Percentiles rank a stretch among this genome's conserved stretches.
Conservation (phyloP, 805 yeast species). For the Lipomyces yamanashiensis region DNA sequence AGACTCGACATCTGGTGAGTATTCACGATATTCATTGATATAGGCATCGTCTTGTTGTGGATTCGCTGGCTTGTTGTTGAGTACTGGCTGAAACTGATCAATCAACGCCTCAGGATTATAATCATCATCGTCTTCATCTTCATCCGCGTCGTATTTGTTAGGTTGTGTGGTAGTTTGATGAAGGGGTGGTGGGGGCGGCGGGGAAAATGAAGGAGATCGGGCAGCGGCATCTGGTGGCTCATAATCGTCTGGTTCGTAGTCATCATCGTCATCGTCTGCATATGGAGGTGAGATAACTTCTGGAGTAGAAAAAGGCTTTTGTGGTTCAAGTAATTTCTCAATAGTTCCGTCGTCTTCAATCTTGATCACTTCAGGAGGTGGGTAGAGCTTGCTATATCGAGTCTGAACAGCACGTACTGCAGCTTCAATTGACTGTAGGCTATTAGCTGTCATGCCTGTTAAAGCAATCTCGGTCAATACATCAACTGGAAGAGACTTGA, state of each 20-base stretch:
- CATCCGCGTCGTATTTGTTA: constrained; percentile 7
- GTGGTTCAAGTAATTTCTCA: neutral
- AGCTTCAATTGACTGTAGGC: constrained; percentile 57
- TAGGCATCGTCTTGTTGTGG: constrained; percentile 6
- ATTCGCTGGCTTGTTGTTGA: neutral
- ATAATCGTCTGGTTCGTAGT: constrained; percentile 39
- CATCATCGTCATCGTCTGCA: constrained; percentile 44
- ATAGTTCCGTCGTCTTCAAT: constrained; percentile 18
- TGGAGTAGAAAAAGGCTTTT: neutral
- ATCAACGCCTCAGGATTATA: constrained; percentile 20
- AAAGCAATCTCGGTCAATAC: constrained; percentile 67
- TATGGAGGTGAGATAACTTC: constrained; percentile 11
- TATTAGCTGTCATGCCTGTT: constrained; percentile 64
- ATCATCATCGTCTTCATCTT: constrained; percentile 18
- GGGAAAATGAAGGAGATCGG: constrained; percentile 42
- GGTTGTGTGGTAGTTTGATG: constrained; percentile 17
- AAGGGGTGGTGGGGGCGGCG: constrained; percentile 52
- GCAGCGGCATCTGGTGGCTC: constrained; percentile 37
- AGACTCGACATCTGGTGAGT: constrained; percentile 14
- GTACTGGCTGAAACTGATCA: constrained; percentile 25
- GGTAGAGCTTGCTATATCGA: constrained; percentile 25
- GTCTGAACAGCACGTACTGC: constrained; percentile 65
- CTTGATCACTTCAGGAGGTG: constrained; percentile 18
- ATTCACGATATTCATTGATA: constrained; percentile 17
- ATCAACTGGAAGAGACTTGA: constrained; percentile 67